phyloP scores from a whole-genome alignment of 768 basidiomycete species.

The Russula earlei region DNA sequence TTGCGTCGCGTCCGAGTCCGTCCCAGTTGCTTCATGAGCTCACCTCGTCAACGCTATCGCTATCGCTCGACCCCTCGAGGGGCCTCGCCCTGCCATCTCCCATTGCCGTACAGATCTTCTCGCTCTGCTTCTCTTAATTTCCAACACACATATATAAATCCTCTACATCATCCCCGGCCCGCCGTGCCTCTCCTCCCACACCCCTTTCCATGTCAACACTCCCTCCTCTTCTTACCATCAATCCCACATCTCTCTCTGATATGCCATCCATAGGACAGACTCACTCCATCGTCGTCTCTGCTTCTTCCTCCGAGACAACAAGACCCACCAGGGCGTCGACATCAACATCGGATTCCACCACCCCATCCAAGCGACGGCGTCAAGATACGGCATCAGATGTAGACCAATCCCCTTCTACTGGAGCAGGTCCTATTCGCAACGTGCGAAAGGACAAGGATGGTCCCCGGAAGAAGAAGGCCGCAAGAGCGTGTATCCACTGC shows the following conservation, averaged over 20 bases:
- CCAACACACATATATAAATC: conserved; percentile 2
- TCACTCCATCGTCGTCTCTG: neutral
- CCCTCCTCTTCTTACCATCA: conserved; percentile 2
- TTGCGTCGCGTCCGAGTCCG: no score
- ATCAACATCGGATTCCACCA: neutral
- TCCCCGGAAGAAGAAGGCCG: conserved; percentile 92
- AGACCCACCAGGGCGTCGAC: neutral
- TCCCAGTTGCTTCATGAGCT: neutral
- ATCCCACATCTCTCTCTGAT: conserved; percentile 6
- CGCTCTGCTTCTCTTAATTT: neutral
- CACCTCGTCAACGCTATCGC: neutral
- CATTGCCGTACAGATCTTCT: neutral
- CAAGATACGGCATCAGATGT: conserved; percentile 48
- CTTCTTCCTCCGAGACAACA: neutral
- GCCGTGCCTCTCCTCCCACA: neutral
- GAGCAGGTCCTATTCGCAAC: conserved; percentile 36
- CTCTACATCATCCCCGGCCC: neutral
- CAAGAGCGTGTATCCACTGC: conserved; percentile 88
- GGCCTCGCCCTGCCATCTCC: no score
- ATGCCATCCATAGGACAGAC: neutral
- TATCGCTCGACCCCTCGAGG: no score
- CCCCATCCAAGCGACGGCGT: conserved; percentile 27
- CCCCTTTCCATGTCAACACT: neutral
- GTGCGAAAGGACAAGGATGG: conserved; percentile 51
- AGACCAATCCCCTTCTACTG: conserved; percentile 41